Evolutionary conservation across 2,329 filamentous ascomycete species (phyloP).

Genomic region (Pseudonectria foliicola): DNA sequence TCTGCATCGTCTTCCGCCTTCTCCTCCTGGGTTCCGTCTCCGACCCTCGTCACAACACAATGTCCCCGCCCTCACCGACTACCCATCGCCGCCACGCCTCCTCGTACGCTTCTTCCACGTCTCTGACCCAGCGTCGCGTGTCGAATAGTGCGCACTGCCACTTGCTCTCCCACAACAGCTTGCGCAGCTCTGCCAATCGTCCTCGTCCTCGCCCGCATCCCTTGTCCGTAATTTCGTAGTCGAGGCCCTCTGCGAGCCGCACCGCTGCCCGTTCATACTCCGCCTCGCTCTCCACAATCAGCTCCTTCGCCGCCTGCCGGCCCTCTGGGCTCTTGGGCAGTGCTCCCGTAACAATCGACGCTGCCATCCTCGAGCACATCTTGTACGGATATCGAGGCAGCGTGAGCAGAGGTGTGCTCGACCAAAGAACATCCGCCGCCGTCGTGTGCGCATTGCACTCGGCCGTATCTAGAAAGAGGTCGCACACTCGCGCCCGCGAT

Average conservation of each 20-base stretch:
- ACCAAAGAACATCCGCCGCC: slow-evolving; percentile 93
- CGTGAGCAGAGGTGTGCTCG: slow-evolving; percentile 85
- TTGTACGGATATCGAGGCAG: slow-evolving; percentile 91
- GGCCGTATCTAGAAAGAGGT: slow-evolving; percentile 92
- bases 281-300: slow-evolving; percentile 71
- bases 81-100: slow-evolving; percentile 88
- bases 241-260: slow-evolving; percentile 55
- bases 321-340: slow-evolving; percentile 68
- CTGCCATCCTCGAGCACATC: slow-evolving; percentile 98
- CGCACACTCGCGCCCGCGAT: slow-evolving; percentile 80
- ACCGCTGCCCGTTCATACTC: slow-evolving; percentile 79
- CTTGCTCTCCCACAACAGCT: slow-evolving; percentile 72
- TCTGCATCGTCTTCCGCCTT: too few relatives aligned
- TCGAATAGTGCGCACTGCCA: slow-evolving; percentile 88
- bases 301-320: slow-evolving; percentile 57
- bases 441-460: slow-evolving; percentile 99
- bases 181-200: slow-evolving; percentile 69
- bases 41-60: slow-evolving; percentile 74
- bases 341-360: slow-evolving; percentile 85
- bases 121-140: slow-evolving; percentile 81
- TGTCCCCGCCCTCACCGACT: slow-evolving; percentile 79
- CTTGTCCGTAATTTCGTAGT: slow-evolving; percentile 42
- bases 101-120: slow-evolving; percentile 83
- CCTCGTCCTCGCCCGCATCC: slow-evolving; percentile 53
- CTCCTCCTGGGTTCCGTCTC: too few relatives aligned